phyloP scores from a whole-genome alignment of 768 basidiomycete species.

The Termitomyces sp. region DNA sequence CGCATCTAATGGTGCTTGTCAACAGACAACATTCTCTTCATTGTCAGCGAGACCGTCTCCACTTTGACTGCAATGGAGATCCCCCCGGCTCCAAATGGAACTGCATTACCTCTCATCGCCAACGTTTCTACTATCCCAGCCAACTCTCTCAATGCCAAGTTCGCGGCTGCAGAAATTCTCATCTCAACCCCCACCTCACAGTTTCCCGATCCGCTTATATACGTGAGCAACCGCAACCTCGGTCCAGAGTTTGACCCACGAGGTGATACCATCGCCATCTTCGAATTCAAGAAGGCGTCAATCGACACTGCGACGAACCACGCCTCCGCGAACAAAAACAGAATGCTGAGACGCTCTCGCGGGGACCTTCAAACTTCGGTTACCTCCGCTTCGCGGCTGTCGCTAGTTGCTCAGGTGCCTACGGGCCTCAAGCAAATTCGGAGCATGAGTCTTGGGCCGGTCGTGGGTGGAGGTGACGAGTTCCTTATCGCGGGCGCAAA shows the following conservation, averaged over 20 bases:
- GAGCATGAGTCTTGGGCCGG: slow-evolving; percentile 48
- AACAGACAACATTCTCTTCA: slow-evolving; percentile 48
- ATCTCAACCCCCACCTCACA: slow-evolving; percentile 39
- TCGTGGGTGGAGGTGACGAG: slow-evolving; percentile 39
- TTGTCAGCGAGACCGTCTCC: slow-evolving; percentile 50
- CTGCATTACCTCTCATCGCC: slow-evolving; percentile 41
- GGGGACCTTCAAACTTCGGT: not conserved
- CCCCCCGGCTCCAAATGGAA: slow-evolving; percentile 47
- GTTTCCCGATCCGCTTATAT: slow-evolving; percentile 50
- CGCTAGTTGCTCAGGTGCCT: slow-evolving; percentile 48
- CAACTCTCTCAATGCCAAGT: slow-evolving; percentile 35
- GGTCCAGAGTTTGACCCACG: slow-evolving; percentile 42
- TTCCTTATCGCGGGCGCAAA: slow-evolving; percentile 55
- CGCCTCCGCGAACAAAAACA: slow-evolving; percentile 16
- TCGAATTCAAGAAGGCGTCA: slow-evolving; percentile 35
- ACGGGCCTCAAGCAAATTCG: slow-evolving; percentile 56
- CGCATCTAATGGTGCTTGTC: not conserved
- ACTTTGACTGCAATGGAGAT: slow-evolving; percentile 52
- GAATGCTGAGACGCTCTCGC: slow-evolving; percentile 15
- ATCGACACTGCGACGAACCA: not conserved
- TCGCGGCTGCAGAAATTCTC: slow-evolving; percentile 55
- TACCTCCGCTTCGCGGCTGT: slow-evolving; percentile 20
- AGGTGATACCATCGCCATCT: slow-evolving; percentile 61
- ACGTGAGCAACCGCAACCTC: slow-evolving; percentile 57
- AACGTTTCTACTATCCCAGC: slow-evolving; percentile 45